These are phyloP conservation scores for Phlebiopsis flavidoalba DNA, from an alignment of 768 basidiomycete genomes.

Conservation along the genomic window DNA sequence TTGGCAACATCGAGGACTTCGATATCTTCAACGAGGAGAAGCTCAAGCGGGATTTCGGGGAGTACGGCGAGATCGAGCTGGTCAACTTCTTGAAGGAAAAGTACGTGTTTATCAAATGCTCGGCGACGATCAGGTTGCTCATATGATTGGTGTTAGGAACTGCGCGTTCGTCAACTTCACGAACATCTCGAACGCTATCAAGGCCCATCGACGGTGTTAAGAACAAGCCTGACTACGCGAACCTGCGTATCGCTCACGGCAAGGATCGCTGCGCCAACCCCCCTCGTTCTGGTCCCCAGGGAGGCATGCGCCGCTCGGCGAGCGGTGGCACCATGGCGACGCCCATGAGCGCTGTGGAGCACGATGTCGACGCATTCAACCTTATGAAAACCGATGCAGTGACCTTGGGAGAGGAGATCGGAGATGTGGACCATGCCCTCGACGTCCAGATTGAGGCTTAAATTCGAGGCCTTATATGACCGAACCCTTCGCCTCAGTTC, in stretches of 20 bases:
- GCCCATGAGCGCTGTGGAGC: conserved; percentile 33
- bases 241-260: conserved; percentile 88
- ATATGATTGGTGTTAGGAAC: conserved; percentile 47
- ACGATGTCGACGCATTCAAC: conserved; percentile 22
- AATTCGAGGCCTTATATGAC: conserved; percentile 5
- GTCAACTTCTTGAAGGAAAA: conserved; percentile 95
- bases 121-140: neutral
- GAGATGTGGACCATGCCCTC: conserved; percentile 27
- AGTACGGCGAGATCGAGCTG: conserved; percentile 95
- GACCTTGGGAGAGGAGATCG: conserved; percentile 20
- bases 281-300: conserved; percentile 78
- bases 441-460: conserved; percentile 23
- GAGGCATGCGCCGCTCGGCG: conserved; percentile 47
- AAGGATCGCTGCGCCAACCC: conserved; percentile 96
- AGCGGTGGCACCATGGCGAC: conserved; percentile 34
- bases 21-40: conserved; percentile 87
- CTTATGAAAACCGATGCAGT: conserved; percentile 10
- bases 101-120: conserved; percentile 37
- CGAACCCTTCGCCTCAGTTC: neutral
- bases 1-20: conserved; percentile 94
- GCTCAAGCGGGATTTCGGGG: conserved; percentile 89
- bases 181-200: conserved; percentile 92
- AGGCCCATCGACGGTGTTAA: conserved; percentile 97
- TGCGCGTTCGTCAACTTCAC: conserved; percentile 97
- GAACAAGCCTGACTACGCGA: conserved; percentile 84